Conservation (phyloP, 176 grass and related monocot genomes). For the Cymbopogon citratus region DNA sequence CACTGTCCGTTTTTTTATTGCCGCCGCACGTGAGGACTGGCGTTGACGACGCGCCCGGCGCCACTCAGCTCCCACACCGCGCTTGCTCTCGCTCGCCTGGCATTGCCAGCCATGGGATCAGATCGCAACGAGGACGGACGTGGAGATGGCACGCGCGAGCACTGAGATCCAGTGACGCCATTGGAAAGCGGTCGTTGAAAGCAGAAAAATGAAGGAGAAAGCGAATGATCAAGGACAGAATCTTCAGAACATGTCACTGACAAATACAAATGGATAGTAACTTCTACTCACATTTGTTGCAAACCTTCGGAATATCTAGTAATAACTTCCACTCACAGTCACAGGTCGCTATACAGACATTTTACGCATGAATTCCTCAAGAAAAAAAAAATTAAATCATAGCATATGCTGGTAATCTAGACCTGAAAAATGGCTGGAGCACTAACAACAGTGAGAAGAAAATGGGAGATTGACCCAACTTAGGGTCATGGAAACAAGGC, state of each 20-base stretch:
- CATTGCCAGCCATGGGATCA: neutral
- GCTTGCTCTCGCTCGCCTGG: too few relatives aligned
- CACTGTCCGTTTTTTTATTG: neutral
- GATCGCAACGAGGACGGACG: neutral
- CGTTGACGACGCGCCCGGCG: neutral
- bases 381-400: neutral
- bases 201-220: neutral
- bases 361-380: neutral
- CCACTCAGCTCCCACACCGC: neutral
- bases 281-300: neutral
- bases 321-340: neutral
- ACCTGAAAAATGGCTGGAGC: neutral
- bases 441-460: conserved; percentile 5
- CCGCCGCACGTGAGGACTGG: neutral
- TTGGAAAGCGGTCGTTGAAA: neutral
- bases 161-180: conserved; percentile 8
- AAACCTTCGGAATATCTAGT: neutral
- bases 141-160: neutral
- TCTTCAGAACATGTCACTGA: conserved; percentile 1
- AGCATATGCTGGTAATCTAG: neutral
- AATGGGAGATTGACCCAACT: conserved; percentile 7
- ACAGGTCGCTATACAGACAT: neutral
- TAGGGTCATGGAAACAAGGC: neutral
- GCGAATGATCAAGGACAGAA: neutral
- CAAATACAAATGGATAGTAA: neutral